These are phyloP conservation scores for Penicillium pulvis DNA, from an alignment of 495 filamentous ascomycete species.

Conservation along the genomic window DNA sequence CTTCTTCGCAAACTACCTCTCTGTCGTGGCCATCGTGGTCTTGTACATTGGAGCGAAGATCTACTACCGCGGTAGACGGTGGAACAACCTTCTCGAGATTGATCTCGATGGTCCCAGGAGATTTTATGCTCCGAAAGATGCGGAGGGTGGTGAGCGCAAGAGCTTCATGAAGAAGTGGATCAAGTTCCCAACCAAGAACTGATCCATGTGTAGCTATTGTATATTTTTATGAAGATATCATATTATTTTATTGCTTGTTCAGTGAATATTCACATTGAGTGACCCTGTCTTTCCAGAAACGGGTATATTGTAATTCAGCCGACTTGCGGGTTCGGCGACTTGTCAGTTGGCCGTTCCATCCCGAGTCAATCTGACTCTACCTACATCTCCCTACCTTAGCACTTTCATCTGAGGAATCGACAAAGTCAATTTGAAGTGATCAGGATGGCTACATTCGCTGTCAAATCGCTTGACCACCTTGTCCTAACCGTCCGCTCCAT, in stretches of 20 bases:
- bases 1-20: conserved; percentile 35
- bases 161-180: conserved; percentile 8
- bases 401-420: not conserved
- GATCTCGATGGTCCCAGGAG: conserved; percentile 29
- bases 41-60: conserved; percentile 23
- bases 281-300: not conserved
- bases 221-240: not conserved
- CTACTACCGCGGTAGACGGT: conserved; percentile 30
- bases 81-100: conserved; percentile 34
- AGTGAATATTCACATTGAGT: no score
- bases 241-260: not conserved
- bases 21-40: conserved; percentile 26
- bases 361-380: not conserved
- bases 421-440: not conserved
- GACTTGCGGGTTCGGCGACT: not conserved
- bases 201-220: not conserved
- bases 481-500: conserved; percentile 54
- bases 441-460: conserved; percentile 30
- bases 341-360: not conserved
- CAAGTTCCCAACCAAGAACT: conserved; percentile 3
- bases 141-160: conserved; percentile 1
- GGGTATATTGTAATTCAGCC: not conserved
- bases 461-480: conserved; percentile 53
- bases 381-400: not conserved
- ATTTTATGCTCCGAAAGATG: conserved; percentile 18